Percentiles rank a stretch among this genome's conserved stretches.
These are phyloP conservation scores for Achaetomium macrosporum DNA, from an alignment of 2,329 filamentous ascomycete species.

Conservation along the genomic window DNA sequence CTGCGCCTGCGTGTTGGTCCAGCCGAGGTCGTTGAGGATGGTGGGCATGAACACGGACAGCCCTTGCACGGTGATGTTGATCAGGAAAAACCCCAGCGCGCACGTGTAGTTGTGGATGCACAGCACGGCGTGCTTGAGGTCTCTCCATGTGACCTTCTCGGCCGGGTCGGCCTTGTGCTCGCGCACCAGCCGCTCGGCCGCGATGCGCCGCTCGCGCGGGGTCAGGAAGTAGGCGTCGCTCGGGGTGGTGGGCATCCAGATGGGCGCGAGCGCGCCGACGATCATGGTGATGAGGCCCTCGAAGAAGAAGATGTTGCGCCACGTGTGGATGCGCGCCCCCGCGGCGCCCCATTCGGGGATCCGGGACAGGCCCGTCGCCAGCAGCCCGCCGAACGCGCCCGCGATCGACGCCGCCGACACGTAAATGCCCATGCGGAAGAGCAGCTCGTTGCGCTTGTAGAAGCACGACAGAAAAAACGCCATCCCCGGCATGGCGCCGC, in stretches of 20 bases:
- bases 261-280: slow-evolving; percentile 42
- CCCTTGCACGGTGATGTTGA: slow-evolving; percentile 55
- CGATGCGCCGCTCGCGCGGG: slow-evolving; percentile 49
- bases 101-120: slow-evolving; percentile 57
- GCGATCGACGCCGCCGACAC: slow-evolving; percentile 50
- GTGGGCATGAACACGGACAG: slow-evolving; percentile 46
- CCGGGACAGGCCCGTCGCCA: slow-evolving; percentile 45
- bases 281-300: slow-evolving; percentile 51
- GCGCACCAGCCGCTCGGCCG: slow-evolving; percentile 43
- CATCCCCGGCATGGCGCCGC: slow-evolving; percentile 52
- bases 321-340: slow-evolving; percentile 40
- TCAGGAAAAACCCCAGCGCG: slow-evolving; percentile 51
- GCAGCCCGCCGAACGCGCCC: slow-evolving; percentile 51
- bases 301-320: slow-evolving; percentile 60
- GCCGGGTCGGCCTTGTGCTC: slow-evolving; percentile 42
- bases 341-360: slow-evolving; percentile 48
- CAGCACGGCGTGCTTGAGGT: slow-evolving; percentile 46
- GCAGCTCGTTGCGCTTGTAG: slow-evolving; percentile 51
- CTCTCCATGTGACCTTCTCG: slow-evolving; percentile 42
- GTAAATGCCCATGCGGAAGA: slow-evolving; percentile 52
- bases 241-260: slow-evolving; percentile 47
- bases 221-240: slow-evolving; percentile 44
- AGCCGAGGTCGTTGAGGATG: slow-evolving; percentile 40
- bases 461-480: slow-evolving; percentile 52
- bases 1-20: slow-evolving; percentile 36